These are phyloP conservation scores for Capsicum baccatum DNA, from an alignment of 257 asterid genomes.

Conservation along the genomic window DNA sequence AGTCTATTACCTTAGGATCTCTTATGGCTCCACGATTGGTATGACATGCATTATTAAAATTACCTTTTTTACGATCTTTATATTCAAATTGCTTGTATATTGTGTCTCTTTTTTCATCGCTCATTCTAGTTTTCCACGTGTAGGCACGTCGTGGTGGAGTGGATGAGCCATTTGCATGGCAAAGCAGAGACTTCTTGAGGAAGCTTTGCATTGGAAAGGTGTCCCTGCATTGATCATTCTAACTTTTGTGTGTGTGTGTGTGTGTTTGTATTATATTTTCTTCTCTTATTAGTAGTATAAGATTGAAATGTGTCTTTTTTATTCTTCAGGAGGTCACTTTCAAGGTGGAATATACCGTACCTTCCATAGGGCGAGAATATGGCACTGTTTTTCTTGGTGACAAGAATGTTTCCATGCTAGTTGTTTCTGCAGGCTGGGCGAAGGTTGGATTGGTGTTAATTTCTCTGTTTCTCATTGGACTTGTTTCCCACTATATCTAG, in stretches of 20 bases:
- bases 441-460: constrained; percentile 55
- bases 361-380: constrained; percentile 85
- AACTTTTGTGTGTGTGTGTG: background rate
- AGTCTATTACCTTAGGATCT: constrained; percentile 84
- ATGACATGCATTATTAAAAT: constrained; percentile 28
- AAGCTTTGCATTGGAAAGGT: constrained; percentile 96
- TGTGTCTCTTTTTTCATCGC: background rate
- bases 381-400: constrained; percentile 90
- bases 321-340: constrained; percentile 77
- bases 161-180: constrained; percentile 99
- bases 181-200: constrained; percentile 86
- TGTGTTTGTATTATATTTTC: background rate
- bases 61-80: background rate
- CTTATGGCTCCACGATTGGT: constrained; percentile 95
- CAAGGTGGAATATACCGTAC: constrained; percentile 86
- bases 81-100: background rate
- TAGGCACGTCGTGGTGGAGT: constrained; percentile 88
- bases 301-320: background rate
- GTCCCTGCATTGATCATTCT: constrained; percentile 28
- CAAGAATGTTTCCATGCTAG: constrained; percentile 74
- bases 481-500: background rate
- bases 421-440: constrained; percentile 97
- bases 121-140: constrained; percentile 18
- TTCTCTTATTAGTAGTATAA: background rate
- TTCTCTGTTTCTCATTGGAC: constrained; percentile 27